These are phyloP conservation scores for Verticillium tricorpus DNA, from an alignment of 2,329 filamentous ascomycete genomes.

Conservation along the genomic window DNA sequence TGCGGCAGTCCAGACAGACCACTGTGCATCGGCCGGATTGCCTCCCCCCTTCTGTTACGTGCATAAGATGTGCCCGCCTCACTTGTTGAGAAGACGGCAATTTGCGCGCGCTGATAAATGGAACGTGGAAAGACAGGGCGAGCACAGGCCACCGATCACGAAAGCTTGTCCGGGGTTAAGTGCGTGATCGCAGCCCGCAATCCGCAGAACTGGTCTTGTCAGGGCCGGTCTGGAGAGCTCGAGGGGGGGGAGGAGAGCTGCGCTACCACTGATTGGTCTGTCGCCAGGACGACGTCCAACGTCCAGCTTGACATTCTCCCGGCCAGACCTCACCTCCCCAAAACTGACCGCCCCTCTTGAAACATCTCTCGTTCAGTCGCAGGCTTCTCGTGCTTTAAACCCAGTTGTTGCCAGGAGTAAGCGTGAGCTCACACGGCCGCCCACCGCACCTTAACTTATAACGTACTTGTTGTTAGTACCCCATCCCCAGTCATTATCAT, in stretches of 20 bases:
- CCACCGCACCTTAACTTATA: not conserved
- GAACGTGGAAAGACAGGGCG: not conserved
- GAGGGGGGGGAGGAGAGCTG: not conserved
- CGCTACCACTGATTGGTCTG: not conserved
- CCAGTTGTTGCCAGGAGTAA: not conserved
- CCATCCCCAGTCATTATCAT: conserved; percentile 29
- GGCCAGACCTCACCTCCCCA: not conserved
- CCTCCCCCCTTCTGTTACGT: not conserved
- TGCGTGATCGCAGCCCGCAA: not conserved
- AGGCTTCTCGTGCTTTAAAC: not conserved
- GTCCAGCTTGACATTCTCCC: not conserved
- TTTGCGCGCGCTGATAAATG: not conserved
- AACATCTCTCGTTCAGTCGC: not conserved
- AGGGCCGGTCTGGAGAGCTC: not conserved
- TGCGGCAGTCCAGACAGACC: not conserved
- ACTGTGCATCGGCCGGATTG: too few relatives aligned
- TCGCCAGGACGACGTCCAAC: not conserved
- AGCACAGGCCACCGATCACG: not conserved
- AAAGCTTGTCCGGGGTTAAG: not conserved
- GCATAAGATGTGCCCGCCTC: not conserved
- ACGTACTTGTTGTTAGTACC: not conserved
- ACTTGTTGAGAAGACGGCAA: not conserved
- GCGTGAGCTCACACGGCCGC: not conserved
- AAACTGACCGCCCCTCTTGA: not conserved
- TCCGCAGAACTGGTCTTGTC: not conserved